Base-by-base conservation (phyloP, 2,329 filamentous ascomycete species). In the Aspergillus intermedius region DNA sequence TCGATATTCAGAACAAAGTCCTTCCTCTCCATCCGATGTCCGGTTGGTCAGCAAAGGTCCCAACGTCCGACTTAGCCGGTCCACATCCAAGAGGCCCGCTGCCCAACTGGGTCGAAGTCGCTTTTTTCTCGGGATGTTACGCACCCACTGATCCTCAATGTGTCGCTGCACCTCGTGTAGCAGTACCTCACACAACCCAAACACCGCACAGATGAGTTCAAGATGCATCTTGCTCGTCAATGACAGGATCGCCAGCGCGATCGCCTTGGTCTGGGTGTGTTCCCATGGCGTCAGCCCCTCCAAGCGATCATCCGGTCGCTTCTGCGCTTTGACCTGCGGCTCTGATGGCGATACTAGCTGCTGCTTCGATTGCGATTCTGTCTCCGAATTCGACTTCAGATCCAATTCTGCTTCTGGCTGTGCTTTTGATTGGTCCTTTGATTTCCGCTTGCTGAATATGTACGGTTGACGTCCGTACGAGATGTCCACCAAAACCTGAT, bases 171-270 rank as follows among this genome's bases (percentile, higher is more conserved):
- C 60, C 47, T 65, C 61, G 44, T 66, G 58, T 9, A 65, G 49
- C 23, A 70, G 52, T 9, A 62, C 50, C 13, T 61, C 52, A 41
- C 69, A 61, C 10, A 72, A 53, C 5, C 69, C 70, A 48, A 72
- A 69, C 1, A 71, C 62, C 1, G 64, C 64, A 47, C 68, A 72
- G 48, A 72, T 66, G 19, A 73, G 59, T 22, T 68, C 66, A 37
- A 69, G 56, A 47, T 71, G 67, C 61, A 69, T 65, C 32, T 68
- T 60, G 40, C 55, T 62, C 9, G 67, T 65, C 46, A 69, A 50
- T 5, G 66, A 66, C 30, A 69, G 51, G 6, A 72, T 58, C 21
- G 68, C 70, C 21, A 71, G 59, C 1, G 66, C 56, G 12, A 70
- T 65, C n/a, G 67, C 61, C 42, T 63, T 60, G 15, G 62, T 56